These are phyloP conservation scores for Mallotus nudiflorus DNA, from an alignment of 345 rosid genomes.

Conservation along the genomic window DNA sequence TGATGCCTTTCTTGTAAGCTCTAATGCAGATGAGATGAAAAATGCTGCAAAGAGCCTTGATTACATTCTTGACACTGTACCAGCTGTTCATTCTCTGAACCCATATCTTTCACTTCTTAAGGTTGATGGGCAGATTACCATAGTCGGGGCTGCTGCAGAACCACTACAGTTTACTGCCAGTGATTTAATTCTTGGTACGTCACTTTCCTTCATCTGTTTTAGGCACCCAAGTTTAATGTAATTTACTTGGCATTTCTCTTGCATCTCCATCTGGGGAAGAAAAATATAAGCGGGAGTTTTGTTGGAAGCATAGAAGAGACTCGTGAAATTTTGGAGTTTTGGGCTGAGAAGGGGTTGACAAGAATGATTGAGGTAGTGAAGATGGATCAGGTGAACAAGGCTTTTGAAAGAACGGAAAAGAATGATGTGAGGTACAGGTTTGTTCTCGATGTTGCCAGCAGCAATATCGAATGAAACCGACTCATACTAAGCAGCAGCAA, in stretches of 20 bases:
- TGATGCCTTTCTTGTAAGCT: conserved; percentile 48
- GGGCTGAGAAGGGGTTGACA: conserved; percentile 53
- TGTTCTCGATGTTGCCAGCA: conserved; percentile 57
- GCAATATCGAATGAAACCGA: conserved; percentile 34
- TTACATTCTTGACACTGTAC: conserved; percentile 52
- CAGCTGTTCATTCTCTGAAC: conserved; percentile 42
- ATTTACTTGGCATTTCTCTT: background rate
- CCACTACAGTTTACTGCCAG: conserved; percentile 40
- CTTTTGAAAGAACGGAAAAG: conserved; percentile 60
- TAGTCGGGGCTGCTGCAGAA: conserved; percentile 44
- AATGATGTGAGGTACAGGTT: conserved; percentile 67
- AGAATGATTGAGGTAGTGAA: conserved; percentile 57
- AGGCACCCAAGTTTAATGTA: too few species aligned
- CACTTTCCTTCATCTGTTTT: background rate
- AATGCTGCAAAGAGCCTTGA: conserved; percentile 40
- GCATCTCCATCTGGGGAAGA: conserved; percentile 41
- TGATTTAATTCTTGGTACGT: conserved; percentile 37
- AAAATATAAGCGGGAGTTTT: conserved; percentile 55
- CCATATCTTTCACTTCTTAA: conserved; percentile 44
- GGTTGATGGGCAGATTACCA: conserved; percentile 43
- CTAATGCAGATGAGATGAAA: conserved; percentile 39
- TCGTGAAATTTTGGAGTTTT: conserved; percentile 49
- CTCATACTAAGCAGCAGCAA: background rate
- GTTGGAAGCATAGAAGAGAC: conserved; percentile 61
- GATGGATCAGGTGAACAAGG: conserved; percentile 51